Base-by-base conservation (phyloP, 2,329 filamentous ascomycete species). In the Lachnum nothofagi region DNA sequence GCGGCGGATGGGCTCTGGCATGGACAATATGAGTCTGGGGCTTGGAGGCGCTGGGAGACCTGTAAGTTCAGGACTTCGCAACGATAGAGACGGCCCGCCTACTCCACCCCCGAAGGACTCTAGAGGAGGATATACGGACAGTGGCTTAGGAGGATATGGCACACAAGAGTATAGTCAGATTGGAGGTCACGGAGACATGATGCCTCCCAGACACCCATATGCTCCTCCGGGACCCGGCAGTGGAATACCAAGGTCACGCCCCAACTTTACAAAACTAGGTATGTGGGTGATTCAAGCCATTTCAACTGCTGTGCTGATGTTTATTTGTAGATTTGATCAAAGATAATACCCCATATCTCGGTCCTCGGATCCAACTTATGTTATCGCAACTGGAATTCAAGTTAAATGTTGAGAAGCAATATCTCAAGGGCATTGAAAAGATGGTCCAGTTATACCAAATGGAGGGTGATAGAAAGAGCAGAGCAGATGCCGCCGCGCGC, bases 341-440 rank as follows among this genome's bases (percentile, higher is more conserved):
- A 81, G 95, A 94, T 71, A 93, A 98, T 67, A 96, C 91, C 25
- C 87, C 88, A 16, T 88, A 96, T 67, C 83, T 98, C 54, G 93
- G 93, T 27, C 91, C 93, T 52, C 90, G 94, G 60, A 98, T 98
- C 64, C 93, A 98, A 73, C 86, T 97, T 64, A 98, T 98, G 93
- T 76, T 98, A 64, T 95, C 93, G 41, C 93, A 98, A 69, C 85
- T 98, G 56, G 90, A 97, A 70, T 98, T 98, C 75, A 98, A 98
- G 73, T 79, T 98, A 53, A 95, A 93, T 59, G 93, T 98, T 23
- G 93, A 98, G 68, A 95, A 96, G 67, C 93, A 98, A 71, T 98
- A 98, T 70, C 90, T 97, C 58, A 94, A 95, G 65, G 93, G 93
- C 54, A 93, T 98, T 60, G 93, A 98, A 70, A 98, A 98, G 74